Percentiles rank a stretch among this genome's conserved stretches.
Conservation (phyloP, 192 early-diverging fungal species). For the Lobulomyces angularis region DNA sequence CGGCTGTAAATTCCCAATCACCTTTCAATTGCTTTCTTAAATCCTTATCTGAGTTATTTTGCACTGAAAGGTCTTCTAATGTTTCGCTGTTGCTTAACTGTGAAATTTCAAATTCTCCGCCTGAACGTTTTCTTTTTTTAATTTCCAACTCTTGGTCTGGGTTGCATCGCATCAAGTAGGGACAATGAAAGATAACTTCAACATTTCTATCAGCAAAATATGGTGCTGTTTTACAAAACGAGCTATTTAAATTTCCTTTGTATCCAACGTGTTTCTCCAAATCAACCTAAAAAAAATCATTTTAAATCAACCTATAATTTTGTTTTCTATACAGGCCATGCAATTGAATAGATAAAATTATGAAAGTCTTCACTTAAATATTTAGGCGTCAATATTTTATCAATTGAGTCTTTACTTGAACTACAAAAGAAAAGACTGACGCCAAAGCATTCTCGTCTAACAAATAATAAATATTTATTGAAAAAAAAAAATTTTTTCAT, state of each 20-base stretch:
- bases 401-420: slow-evolving; percentile 32
- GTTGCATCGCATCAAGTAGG: slow-evolving; percentile 53
- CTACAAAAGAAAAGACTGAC: slow-evolving; percentile 51
- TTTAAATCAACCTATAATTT: not conserved
- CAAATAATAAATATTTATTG: not conserved
- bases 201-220: slow-evolving; percentile 56
- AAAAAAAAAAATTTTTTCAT: not conserved
- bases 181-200: slow-evolving; percentile 62
- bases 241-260: slow-evolving; percentile 35
- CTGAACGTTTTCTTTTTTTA: no score
- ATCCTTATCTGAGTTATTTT: no score
- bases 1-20: no score
- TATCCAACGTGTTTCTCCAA: slow-evolving; percentile 51
- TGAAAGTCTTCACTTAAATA: slow-evolving; percentile 46
- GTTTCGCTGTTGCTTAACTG: no score
- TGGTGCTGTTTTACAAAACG: slow-evolving; percentile 43
- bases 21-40: no score
- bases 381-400: slow-evolving; percentile 35
- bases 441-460: slow-evolving; percentile 56
- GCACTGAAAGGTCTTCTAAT: no score
- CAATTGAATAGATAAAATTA: slow-evolving; percentile 55
- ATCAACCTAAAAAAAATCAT: slow-evolving; percentile 21
- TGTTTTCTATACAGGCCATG: slow-evolving; percentile 47
- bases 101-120: no score
- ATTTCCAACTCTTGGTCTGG: no score